Percentiles rank a stretch among this genome's conserved stretches.
These are phyloP conservation scores for Plasmodium sp. DNA, from an alignment of 169 alveolate species.

Conservation along the genomic window DNA sequence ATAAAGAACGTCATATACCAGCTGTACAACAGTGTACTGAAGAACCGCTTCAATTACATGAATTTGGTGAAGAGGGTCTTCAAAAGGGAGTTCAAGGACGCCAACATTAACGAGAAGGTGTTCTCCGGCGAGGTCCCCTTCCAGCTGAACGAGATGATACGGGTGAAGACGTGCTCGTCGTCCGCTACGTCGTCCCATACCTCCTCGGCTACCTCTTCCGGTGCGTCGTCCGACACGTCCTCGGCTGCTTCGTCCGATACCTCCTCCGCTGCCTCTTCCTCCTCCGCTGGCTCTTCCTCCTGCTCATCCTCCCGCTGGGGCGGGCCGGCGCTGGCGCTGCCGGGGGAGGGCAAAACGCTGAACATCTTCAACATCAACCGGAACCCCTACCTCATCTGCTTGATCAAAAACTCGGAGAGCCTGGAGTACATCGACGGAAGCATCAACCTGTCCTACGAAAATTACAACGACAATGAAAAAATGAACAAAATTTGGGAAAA, in stretches of 20 bases:
- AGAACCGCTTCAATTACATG: constrained; percentile 63
- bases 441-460: constrained; percentile 79
- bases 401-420: constrained; percentile 83
- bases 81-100: constrained; percentile 1
- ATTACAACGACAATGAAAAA: constrained; percentile 78
- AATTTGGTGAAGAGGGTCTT: constrained; percentile 15
- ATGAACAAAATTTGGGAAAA: constrained; percentile 85
- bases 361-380: constrained; percentile 46
- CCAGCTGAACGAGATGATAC: constrained; percentile 18
- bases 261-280: background rate
- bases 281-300: background rate
- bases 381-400: constrained; percentile 66
- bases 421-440: constrained; percentile 85
- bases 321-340: background rate
- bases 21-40: constrained; percentile 32
- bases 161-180: constrained; percentile 2
- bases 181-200: background rate
- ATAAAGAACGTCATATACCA: constrained; percentile 49
- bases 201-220: background rate
- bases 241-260: background rate
- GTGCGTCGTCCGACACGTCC: too few relatives aligned
- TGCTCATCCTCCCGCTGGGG: background rate
- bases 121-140: constrained; percentile 2
- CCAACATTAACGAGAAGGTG: constrained; percentile 32
- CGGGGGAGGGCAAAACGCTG: background rate